Conservation (phyloP, 2,329 filamentous ascomycete species). For the Claviceps purpurea region DNA sequence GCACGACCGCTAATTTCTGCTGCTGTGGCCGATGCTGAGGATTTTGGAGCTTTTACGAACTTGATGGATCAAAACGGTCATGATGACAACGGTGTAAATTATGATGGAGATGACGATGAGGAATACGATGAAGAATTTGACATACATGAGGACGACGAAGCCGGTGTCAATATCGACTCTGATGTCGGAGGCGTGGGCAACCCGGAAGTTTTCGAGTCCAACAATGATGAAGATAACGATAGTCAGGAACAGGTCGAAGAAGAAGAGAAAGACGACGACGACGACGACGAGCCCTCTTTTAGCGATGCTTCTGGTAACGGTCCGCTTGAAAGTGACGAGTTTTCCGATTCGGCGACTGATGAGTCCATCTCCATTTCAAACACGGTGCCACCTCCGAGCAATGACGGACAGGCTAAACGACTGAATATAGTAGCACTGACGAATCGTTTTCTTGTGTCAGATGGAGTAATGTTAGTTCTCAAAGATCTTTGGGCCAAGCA, state of each 20-base stretch:
- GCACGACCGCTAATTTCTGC: neutral
- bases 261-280: neutral
- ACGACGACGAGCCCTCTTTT: neutral
- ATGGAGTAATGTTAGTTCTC: neutral
- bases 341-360: neutral
- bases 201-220: conserved; percentile 7
- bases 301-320: neutral
- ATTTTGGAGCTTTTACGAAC: neutral
- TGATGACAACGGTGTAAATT: neutral
- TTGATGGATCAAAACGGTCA: conserved; percentile 6
- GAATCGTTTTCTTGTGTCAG: neutral
- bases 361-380: neutral
- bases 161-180: too few relatives aligned
- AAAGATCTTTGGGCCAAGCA: neutral
- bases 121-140: too few relatives aligned
- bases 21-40: neutral
- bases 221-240: conserved; percentile 8
- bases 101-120: too few relatives aligned
- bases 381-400: neutral
- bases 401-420: neutral
- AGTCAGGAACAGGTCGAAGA: neutral
- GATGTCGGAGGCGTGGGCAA: conserved; percentile 4
- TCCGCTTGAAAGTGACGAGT: neutral
- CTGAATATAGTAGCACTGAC: too few relatives aligned
- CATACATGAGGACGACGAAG: too few relatives aligned